Percentiles rank a stretch among this genome's conserved stretches.
Conservation (phyloP, 495 filamentous ascomycete genomes). For the Usnea hakonensis region DNA sequence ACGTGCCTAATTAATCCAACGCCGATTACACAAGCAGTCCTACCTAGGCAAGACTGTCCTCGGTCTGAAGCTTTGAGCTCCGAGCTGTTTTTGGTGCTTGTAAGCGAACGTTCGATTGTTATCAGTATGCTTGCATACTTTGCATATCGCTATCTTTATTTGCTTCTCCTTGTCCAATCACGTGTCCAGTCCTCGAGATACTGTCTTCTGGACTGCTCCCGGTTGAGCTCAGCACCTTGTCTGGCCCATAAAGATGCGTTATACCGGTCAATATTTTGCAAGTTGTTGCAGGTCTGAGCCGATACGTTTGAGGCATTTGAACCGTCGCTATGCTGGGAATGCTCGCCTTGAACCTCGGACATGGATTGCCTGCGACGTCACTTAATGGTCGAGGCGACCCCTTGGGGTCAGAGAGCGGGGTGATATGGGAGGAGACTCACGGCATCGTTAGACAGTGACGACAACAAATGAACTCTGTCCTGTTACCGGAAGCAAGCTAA, state of each 20-base stretch:
- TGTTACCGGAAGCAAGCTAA: neutral
- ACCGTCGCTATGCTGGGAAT: neutral
- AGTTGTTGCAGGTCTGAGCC: neutral
- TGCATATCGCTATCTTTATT: neutral
- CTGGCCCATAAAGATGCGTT: neutral
- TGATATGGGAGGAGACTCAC: neutral
- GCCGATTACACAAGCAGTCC: neutral
- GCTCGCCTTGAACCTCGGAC: neutral
- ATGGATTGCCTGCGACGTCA: neutral
- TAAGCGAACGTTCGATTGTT: neutral
- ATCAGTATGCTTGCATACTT: neutral
- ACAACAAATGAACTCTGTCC: neutral
- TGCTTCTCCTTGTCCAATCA: neutral
- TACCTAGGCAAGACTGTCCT: neutral
- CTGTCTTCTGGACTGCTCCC: neutral
- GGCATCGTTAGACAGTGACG: neutral
- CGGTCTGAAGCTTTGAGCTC: neutral
- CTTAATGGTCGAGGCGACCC: neutral
- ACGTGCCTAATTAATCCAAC: neutral
- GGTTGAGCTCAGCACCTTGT: neutral
- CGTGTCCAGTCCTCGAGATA: neutral
- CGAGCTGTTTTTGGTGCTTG: neutral
- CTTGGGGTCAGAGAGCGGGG: neutral
- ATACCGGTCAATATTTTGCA: neutral
- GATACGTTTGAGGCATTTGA: neutral